Evolutionary conservation across 2,329 filamentous ascomycete species (phyloP), one percentile per base, ranked within the genome.

Genomic region (Mycosphaerella sp.): DNA sequence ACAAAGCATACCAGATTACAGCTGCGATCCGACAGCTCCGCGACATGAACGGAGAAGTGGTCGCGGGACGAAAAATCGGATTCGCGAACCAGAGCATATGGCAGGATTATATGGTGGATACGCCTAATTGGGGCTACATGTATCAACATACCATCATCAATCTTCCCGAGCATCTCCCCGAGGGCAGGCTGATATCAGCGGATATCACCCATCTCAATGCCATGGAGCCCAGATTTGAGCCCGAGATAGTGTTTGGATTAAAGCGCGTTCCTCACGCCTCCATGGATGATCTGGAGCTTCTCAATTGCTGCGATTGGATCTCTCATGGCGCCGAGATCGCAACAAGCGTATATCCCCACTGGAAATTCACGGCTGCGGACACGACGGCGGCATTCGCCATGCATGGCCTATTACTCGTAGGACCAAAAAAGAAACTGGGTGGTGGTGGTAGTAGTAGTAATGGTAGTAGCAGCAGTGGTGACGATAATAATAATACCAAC

Each of bases 41-140:
- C 6, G 56, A 60, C 34, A 60, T 58, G 56, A 60, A 60, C 36
- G 58, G 58, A 13, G 58, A 60, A 37, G 35, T 57, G 13, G 52
- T 55, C 3, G 54, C 54, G 9, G 58, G 58, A 9, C 49, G 58
- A 4, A 60, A 58, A 17, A 52, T 60, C 17, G 58, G 58, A 18
- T 60, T 60, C 37, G 55, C 56, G 17, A 60, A 60, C 35, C 45
- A 46, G 36, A 49, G 49, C 4, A 50, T 58, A 13, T 57, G 56
- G 58, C 52, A 47, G n/a, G 49, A 60, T 21, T 58, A 60, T 36
- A 54, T 54, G 17, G 44, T 59, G 6, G 41, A 52, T 21, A 55
- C 53, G 12, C 47, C 47, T 18, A 58, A 55, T 28, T 60, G 58
- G 58, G 44, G 37, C 17, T 60, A 60, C 30, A 51, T 60, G 39